Evolutionary conservation across 2,329 filamentous ascomycete species (phyloP).

Genomic region (Penicillium hordei): DNA sequence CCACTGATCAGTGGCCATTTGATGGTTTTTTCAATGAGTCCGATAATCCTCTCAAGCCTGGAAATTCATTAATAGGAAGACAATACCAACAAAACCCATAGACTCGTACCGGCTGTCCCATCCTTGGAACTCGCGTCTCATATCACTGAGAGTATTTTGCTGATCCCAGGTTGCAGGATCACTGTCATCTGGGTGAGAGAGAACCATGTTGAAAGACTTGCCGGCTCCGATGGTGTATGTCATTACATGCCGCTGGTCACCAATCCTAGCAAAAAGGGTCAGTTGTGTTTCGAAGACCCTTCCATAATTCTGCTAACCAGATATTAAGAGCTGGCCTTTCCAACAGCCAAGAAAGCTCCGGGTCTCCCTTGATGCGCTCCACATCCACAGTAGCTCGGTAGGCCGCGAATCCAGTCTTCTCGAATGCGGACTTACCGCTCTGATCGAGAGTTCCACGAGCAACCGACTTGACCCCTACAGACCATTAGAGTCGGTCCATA

Average conservation of each 20-base stretch:
- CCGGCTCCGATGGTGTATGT: constrained; percentile 43
- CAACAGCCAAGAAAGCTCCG: constrained; percentile 42
- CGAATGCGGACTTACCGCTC: constrained; percentile 1
- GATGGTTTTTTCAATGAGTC: constrained; percentile 14
- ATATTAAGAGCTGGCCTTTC: constrained; percentile 43
- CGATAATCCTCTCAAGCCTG: constrained; percentile 33
- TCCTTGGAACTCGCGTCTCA: constrained; percentile 27
- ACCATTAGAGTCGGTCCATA: not conserved
- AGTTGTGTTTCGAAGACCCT: not conserved
- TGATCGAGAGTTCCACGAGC: constrained; percentile 14
- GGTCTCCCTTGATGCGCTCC: constrained; percentile 37
- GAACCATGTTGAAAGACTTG: constrained; percentile 49
- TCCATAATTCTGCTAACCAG: constrained; percentile 30
- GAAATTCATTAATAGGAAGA: not conserved
- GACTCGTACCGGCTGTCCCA: constrained; percentile 23
- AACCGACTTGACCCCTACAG: constrained; percentile 23
- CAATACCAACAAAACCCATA: not conserved
- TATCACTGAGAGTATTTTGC: constrained; percentile 30
- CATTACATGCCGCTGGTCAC: constrained; percentile 45
- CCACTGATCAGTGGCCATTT: constrained; percentile 32
- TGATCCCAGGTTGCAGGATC: constrained; percentile 35
- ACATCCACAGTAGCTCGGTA: constrained; percentile 46
- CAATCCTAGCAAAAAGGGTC: constrained; percentile 15
- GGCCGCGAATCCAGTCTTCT: constrained; percentile 40
- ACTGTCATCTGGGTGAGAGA: constrained; percentile 44